Percentiles rank a stretch among this genome's conserved stretches.
Evolutionary conservation across 805 yeast genomes (phyloP).

Genomic region (Spathaspora arborariae): DNA sequence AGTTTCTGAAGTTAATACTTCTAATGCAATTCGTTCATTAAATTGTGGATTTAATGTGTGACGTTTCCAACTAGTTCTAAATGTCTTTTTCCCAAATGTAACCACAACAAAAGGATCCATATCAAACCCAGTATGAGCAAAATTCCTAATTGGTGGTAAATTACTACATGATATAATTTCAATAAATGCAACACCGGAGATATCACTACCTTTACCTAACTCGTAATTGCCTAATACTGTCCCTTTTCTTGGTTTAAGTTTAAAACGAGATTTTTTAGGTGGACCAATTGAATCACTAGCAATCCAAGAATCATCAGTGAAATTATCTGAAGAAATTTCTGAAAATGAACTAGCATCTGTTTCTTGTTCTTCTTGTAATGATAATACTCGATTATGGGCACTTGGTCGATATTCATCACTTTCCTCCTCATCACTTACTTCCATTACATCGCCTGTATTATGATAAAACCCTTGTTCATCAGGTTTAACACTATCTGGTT

Average conservation of each 20-base stretch:
- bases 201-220: constrained; percentile 23
- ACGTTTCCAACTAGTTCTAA: constrained; percentile 76
- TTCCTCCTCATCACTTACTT: background rate
- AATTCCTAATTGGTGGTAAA: constrained; percentile 71
- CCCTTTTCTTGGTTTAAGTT: constrained; percentile 3
- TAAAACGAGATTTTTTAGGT: background rate
- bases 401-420: background rate
- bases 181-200: constrained; percentile 69
- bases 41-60: constrained; percentile 82
- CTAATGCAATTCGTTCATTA: constrained; percentile 78
- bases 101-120: constrained; percentile 97
- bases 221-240: constrained; percentile 25
- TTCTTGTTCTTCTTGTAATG: constrained; percentile 3
- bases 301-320: constrained; percentile 6
- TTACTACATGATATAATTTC: constrained; percentile 73
- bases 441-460: constrained; percentile 15
- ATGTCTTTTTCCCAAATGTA: constrained; percentile 84
- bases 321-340: constrained; percentile 7
- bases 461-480: constrained; percentile 41
- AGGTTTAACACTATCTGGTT: constrained; percentile 15
- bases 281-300: background rate
- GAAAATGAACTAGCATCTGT: constrained; percentile 17
- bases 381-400: background rate
- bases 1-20: constrained; percentile 62
- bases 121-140: constrained; percentile 76